These are phyloP conservation scores for Zychaea mexicana DNA, from an alignment of 371 early-diverging fungal genomes.

Conservation along the genomic window DNA sequence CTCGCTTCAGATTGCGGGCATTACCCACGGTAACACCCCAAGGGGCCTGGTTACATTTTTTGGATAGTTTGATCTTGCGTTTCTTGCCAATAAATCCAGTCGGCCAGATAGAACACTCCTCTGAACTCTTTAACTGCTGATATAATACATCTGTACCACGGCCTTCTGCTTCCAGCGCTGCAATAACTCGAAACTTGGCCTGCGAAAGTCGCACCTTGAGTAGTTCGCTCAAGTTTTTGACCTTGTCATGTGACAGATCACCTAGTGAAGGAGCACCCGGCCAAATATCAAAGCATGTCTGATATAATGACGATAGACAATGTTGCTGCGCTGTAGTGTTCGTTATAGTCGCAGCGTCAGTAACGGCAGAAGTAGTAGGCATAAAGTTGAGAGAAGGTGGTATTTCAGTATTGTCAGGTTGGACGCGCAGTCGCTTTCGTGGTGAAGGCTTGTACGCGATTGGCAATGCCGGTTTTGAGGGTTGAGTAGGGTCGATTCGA, in stretches of 20 bases:
- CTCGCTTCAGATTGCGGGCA: conserved; percentile 13
- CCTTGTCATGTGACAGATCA: conserved; percentile 13
- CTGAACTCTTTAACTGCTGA: not conserved
- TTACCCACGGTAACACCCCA: conserved; percentile 21
- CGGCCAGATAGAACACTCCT: conserved; percentile 1
- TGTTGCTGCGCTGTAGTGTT: not conserved
- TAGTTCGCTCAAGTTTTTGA: conserved; percentile 21
- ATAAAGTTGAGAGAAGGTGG: not conserved
- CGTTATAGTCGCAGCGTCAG: not conserved
- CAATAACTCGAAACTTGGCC: conserved; percentile 24
- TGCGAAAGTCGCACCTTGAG: conserved; percentile 25
- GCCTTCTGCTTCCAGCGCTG: conserved; percentile 16
- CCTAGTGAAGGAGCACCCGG: conserved; percentile 15
- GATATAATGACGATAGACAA: conserved; percentile 12
- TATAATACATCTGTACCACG: conserved; percentile 1
- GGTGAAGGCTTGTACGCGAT: conserved; percentile 15
- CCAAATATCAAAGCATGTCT: conserved; percentile 28
- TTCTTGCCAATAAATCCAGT: not conserved
- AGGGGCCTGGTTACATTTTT: conserved; percentile 15
- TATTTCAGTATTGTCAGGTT: not conserved
- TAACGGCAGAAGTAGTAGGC: not conserved
- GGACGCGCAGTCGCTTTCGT: not conserved
- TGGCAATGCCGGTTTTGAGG: conserved; percentile 41
- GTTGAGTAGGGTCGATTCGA: conserved; percentile 42
- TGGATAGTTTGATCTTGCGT: conserved; percentile 13